Percentiles rank a stretch among this genome's conserved stretches.
phyloP scores from a whole-genome alignment of 495 filamentous ascomycete species.

The Penicillium pancosmium region DNA sequence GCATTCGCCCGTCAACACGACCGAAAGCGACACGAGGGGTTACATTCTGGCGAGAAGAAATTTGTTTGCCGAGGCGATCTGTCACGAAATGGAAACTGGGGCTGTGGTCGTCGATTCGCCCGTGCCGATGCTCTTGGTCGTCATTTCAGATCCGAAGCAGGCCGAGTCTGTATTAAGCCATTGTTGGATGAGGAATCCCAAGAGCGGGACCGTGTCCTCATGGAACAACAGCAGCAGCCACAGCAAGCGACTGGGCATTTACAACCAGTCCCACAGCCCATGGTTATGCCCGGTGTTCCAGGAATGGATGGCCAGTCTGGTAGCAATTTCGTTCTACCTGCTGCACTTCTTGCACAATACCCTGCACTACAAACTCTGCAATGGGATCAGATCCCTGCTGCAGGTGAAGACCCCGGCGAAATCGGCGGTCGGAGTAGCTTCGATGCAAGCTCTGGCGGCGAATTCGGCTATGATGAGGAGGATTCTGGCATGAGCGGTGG shows the following conservation, averaged over 20 bases:
- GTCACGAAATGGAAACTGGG: conserved; percentile 81
- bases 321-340: conserved; percentile 73
- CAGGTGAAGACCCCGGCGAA: conserved; percentile 66
- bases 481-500: conserved; percentile 44
- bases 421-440: conserved; percentile 84
- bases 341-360: conserved; percentile 86
- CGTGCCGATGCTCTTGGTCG: conserved; percentile 93
- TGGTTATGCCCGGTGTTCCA: conserved; percentile 45
- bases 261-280: conserved; percentile 45
- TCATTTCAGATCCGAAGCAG: conserved; percentile 96
- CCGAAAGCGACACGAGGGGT: conserved; percentile 86
- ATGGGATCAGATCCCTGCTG: conserved; percentile 63
- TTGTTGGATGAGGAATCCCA: conserved; percentile 86
- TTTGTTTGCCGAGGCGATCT: conserved; percentile 94
- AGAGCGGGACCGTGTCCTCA: conserved; percentile 68
- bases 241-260: conserved; percentile 35
- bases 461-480: conserved; percentile 56
- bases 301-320: conserved; percentile 44
- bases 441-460: conserved; percentile 77
- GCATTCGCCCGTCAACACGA: conserved; percentile 95
- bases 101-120: conserved; percentile 90
- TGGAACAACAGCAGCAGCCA: conserved; percentile 63
- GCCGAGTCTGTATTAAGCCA: conserved; percentile 93
- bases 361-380: conserved; percentile 83
- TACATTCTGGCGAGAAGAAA: conserved; percentile 94